phyloP scores from a whole-genome alignment of 2,329 filamentous ascomycete genomes.

The Neonectria sp. region DNA sequence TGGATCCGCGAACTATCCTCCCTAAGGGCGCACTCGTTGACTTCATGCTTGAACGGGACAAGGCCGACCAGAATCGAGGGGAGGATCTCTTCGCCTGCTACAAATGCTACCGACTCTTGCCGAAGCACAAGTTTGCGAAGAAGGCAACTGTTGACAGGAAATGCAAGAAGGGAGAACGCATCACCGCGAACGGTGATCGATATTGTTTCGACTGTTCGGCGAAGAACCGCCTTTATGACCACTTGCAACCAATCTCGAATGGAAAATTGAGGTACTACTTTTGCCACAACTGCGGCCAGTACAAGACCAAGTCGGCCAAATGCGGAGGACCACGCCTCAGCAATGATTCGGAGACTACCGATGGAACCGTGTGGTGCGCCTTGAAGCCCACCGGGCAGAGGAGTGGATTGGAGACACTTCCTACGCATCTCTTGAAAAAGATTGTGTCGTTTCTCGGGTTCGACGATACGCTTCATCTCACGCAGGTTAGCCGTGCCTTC shows the following conservation, averaged over 20 bases:
- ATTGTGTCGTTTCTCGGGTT: slow-evolving; percentile 27
- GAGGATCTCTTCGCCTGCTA: slow-evolving; percentile 33
- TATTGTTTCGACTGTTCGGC: slow-evolving; percentile 39
- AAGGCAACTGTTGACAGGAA: not conserved
- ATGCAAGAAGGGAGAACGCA: not conserved
- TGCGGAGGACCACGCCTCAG: slow-evolving; percentile 23
- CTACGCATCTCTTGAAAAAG: slow-evolving; percentile 28
- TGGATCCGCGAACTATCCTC: slow-evolving; percentile 25
- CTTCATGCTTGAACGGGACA: slow-evolving; percentile 26
- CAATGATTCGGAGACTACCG: not conserved
- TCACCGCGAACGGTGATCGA: slow-evolving; percentile 12
- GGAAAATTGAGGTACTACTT: slow-evolving; percentile 38
- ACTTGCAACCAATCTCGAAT: slow-evolving; percentile 21
- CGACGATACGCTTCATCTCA: slow-evolving; percentile 24
- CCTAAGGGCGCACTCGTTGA: not conserved
- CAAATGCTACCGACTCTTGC: slow-evolving; percentile 33
- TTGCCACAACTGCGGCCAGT: slow-evolving; percentile 40
- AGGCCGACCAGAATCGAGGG: not conserved
- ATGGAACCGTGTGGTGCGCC: not conserved
- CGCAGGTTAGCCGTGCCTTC: slow-evolving; percentile 15
- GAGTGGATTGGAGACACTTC: slow-evolving; percentile 27
- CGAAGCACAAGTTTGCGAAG: slow-evolving; percentile 32
- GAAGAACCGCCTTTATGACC: not conserved
- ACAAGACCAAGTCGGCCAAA: slow-evolving; percentile 31
- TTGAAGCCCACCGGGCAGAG: not conserved